phyloP scores from a whole-genome alignment of 2,329 filamentous ascomycete genomes.

The Alternaria sp. region DNA sequence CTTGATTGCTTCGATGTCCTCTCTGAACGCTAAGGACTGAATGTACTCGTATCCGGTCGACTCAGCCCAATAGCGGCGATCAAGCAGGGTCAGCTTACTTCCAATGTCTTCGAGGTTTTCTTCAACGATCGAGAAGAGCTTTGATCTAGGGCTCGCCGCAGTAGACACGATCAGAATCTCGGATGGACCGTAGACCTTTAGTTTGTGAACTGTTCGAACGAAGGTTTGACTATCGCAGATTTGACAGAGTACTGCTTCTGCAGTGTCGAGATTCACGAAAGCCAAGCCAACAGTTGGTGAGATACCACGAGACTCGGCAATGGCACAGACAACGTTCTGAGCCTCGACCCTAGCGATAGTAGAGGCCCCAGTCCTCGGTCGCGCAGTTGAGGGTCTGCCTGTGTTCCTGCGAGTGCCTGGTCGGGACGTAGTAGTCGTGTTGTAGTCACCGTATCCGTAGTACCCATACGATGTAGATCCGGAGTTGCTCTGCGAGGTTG shows the following conservation, averaged over 20 bases:
- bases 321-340: constrained; percentile 83
- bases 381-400: constrained; percentile 52
- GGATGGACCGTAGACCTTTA: constrained; percentile 79
- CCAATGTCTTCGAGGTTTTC: constrained; percentile 70
- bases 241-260: constrained; percentile 84
- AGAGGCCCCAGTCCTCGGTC: constrained; percentile 62
- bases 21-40: constrained; percentile 75
- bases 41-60: constrained; percentile 77
- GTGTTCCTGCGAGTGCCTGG: constrained; percentile 40
- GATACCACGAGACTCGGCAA: constrained; percentile 86
- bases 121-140: constrained; percentile 74
- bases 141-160: constrained; percentile 73
- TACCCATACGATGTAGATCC: constrained; percentile 42
- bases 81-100: constrained; percentile 65
- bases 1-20: constrained; percentile 82
- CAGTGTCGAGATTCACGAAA: constrained; percentile 85
- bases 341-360: constrained; percentile 62
- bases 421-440: constrained; percentile 46
- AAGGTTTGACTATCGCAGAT: constrained; percentile 95
- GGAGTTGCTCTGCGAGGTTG: constrained; percentile 42
- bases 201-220: constrained; percentile 83
- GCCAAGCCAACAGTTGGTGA: constrained; percentile 84
- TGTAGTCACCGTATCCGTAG: constrained; percentile 44
- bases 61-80: constrained; percentile 86
- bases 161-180: constrained; percentile 79